phyloP scores from a whole-genome alignment of 176 grass and related monocot genomes.

The Aegilops umbellulata region DNA sequence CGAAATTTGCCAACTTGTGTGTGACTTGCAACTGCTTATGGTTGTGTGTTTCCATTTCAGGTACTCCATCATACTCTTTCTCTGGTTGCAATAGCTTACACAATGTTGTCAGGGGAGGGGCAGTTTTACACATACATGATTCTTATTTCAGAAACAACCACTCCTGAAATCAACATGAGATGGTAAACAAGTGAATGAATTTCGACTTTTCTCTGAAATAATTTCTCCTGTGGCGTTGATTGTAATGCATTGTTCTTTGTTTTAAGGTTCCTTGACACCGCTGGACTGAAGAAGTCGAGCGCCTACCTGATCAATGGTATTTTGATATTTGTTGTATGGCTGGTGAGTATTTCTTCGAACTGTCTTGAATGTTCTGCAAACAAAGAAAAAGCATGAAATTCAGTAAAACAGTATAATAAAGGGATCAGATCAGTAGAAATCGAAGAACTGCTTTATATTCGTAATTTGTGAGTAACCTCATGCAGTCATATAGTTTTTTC shows the following conservation, averaged over 20 bases:
- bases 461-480: neutral
- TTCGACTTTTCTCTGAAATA: neutral
- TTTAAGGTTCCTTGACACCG: conserved; percentile 91
- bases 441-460: neutral
- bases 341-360: conserved; percentile 50
- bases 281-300: conserved; percentile 82
- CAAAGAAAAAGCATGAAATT: neutral
- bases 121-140: conserved; percentile 91
- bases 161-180: conserved; percentile 85
- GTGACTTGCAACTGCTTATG: conserved; percentile 23
- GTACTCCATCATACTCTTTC: conserved; percentile 89
- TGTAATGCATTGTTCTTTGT: conserved; percentile 31
- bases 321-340: conserved; percentile 81
- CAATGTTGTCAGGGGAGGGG: conserved; percentile 83
- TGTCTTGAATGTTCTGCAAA: neutral
- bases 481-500: neutral
- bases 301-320: conserved; percentile 90
- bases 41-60: conserved; percentile 48
- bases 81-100: conserved; percentile 72
- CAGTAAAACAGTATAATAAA: neutral
- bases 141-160: conserved; percentile 89
- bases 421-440: neutral
- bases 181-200: conserved; percentile 53
- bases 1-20: neutral
- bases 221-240: conserved; percentile 13